Base-by-base conservation (phyloP, 2,329 filamentous ascomycete genomes). In the Epichloe bromicola region DNA sequence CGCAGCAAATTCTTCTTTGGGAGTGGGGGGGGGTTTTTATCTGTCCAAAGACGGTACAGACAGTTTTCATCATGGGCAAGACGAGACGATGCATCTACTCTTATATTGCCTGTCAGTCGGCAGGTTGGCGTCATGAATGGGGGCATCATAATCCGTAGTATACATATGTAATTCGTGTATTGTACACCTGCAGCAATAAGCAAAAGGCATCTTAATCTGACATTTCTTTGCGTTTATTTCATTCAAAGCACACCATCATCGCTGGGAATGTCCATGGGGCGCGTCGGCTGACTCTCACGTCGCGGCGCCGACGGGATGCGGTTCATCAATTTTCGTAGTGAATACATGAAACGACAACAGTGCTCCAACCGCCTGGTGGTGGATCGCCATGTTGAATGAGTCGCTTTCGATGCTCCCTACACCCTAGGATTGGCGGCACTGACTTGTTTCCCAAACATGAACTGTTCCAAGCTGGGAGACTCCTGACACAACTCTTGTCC, bases 111-210 rank as follows among this genome's bases (percentile, higher is more conserved):
- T 50, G 36, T 19, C 40, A 36, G 20, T 30, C 41, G 41, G 38
- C 46, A 48, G 44, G 44, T 23, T 36, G 51, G 51, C 51, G 51
- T 44, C 44, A 44, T 39, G 34, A 52, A 46, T 19, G 30, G 33
- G 37, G 39, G 39, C 7, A n/a, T 42, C 36, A 39, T 15, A 26
- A 26, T 26, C 23, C 23, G 23, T 26, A 30, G 17, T 50, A 40
- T 47, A 47, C 17, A 44, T 40, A 41, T 40, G 17, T 53, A 53
- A 53, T 53, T 10, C 17, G 14, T 49, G 37, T 47, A 45, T 50
- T 17, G 37, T 34, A 46, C 20, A 48, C 37, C 36, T 23, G 20
- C 17, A 48, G 8, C 10, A 30, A 11, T 30, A 30, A 30, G 40
- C 40, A 39, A n/a, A 20, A 30, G 1, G 19, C 19, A 48, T 39